These are phyloP conservation scores for Pythium graminicola DNA, from an alignment of 352 stramenopile genomes.

Conservation along the genomic window DNA sequence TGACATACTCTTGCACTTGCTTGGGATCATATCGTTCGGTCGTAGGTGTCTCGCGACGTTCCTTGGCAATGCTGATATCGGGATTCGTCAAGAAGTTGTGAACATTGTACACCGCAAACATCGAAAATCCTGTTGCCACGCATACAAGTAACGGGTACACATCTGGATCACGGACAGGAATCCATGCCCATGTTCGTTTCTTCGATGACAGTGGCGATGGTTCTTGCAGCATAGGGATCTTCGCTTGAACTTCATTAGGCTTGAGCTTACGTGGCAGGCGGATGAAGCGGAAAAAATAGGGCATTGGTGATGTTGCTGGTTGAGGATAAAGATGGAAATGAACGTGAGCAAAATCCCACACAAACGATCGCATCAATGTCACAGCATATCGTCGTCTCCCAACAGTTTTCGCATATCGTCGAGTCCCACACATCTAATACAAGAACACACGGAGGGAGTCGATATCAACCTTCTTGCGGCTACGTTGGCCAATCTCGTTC, in stretches of 20 bases:
- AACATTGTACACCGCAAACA: constrained; percentile 29
- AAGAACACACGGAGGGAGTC: constrained; percentile 58
- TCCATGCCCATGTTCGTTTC: constrained; percentile 23
- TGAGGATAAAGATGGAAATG: neutral
- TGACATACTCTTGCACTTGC: constrained; percentile 22
- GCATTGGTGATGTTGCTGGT: constrained; percentile 5
- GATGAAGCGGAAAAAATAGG: constrained; percentile 25
- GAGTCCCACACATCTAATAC: constrained; percentile 27
- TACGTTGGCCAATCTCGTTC: constrained; percentile 53
- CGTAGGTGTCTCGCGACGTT: constrained; percentile 29
- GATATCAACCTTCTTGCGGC: constrained; percentile 46
- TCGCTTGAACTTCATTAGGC: constrained; percentile 31
- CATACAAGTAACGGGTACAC: constrained; percentile 34
- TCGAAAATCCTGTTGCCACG: constrained; percentile 17
- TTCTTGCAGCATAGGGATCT: constrained; percentile 33
- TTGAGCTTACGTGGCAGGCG: constrained; percentile 20
- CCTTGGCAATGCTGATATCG: constrained; percentile 27
- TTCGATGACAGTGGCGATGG: constrained; percentile 5
- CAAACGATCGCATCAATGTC: too few relatives aligned
- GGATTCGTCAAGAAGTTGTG: constrained; percentile 30
- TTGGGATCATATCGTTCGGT: constrained; percentile 25
- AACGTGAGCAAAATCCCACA: too few relatives aligned
- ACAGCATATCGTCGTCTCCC: too few relatives aligned
- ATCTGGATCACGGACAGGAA: constrained; percentile 32
- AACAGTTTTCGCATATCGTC: constrained; percentile 6